Evolutionary conservation across 2,329 filamentous ascomycete species (phyloP), one percentile per base, ranked within the genome.

Genomic region (Ilyonectria robusta): DNA sequence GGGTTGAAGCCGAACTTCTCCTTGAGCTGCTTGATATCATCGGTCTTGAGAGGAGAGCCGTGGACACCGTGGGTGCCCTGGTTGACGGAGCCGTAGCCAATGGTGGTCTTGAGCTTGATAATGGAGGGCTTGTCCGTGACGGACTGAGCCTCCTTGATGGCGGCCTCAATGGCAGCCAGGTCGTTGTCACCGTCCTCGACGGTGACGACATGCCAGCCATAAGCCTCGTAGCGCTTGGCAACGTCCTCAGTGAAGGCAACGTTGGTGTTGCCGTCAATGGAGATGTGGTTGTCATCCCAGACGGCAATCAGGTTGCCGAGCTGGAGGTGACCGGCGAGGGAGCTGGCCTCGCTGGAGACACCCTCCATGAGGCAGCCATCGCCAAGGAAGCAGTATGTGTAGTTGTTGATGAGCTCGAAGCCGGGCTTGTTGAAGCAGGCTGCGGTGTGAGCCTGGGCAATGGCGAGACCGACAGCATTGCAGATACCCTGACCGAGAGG

Each of bases 311-410:
- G 88, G 89, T 98, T 99, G 81, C 95, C 96, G 73, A 99, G 91
- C 89, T 98, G 93, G 83, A 98, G 89, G 87, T 99, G 96, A 80
- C 96, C 96, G 76, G 96, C 96, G 76, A 94, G 89, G 68, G 94
- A 97, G 76, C 89, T 94, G 78, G 96, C 95, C 88, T 99, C 96
- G 80, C 90, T 90, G 75, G 96, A 94, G 86, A 99, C 89, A 88
- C 96, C 96, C 88, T 99, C 96, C 95, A 97, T 97, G 85, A 97
- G 90, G 85, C 96, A 99, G 75, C 96, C 96, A 88, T 99, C 96
- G 81, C 96, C 96, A 81, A 99, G 93, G 90, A 98, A 97, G 84
- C 84, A 86, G 86, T 95, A 99, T 81, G 96, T 99, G 90, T 98
- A 91, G 92, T 98, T 98, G 90, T 97, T 92, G 84, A 97, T 85